phyloP scores from a whole-genome alignment of 139 green algal genomes.

The Chlamydomonas sp. region DNA sequence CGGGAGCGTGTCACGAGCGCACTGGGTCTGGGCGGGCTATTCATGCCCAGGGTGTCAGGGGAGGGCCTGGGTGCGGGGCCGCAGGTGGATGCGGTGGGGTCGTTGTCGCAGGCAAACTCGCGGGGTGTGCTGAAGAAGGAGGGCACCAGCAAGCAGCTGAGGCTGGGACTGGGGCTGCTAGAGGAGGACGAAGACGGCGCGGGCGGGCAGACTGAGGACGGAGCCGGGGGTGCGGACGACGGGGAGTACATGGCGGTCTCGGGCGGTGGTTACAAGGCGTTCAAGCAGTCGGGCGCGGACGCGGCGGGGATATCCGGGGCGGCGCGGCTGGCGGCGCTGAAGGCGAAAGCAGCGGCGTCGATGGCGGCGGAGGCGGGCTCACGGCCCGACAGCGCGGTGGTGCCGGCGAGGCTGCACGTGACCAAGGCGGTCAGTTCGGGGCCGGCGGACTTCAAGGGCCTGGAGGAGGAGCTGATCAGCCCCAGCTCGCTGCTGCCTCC shows the following conservation, averaged over 20 bases:
- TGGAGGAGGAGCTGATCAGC: background rate
- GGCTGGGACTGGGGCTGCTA: background rate
- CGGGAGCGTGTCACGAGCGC: background rate
- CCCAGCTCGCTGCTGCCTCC: background rate
- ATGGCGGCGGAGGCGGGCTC: background rate
- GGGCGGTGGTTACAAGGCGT: background rate
- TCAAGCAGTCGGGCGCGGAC: background rate
- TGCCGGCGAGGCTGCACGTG: constrained; percentile 6
- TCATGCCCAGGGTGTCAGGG: background rate
- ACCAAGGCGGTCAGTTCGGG: background rate
- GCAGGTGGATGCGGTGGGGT: no score
- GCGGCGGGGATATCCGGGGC: background rate
- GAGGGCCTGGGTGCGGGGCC: background rate
- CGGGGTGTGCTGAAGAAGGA: constrained; percentile 34
- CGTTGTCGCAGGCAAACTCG: no score
- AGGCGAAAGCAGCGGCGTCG: background rate
- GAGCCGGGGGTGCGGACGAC: background rate
- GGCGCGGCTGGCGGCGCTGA: background rate
- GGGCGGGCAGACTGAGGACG: background rate
- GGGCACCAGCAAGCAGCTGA: constrained; percentile 35
- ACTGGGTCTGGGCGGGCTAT: background rate
- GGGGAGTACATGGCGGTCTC: background rate
- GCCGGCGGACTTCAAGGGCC: background rate
- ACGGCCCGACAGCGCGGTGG: constrained; percentile 3
- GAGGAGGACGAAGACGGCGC: background rate